phyloP scores from a whole-genome alignment of 257 asterid species.

The Asclepias syriaca region DNA sequence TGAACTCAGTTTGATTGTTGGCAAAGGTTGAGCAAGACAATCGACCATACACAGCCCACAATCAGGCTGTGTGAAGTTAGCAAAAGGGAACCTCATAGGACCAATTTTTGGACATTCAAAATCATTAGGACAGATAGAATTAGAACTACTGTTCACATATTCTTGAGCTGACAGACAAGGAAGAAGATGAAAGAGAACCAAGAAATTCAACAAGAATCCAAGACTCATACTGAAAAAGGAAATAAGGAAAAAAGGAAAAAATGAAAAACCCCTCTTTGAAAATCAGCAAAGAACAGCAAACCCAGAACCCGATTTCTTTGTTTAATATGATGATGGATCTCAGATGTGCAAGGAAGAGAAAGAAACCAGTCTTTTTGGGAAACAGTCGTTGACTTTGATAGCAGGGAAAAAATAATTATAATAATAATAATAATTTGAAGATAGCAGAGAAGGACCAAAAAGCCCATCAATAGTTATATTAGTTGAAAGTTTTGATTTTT shows the following conservation, averaged over 20 bases:
- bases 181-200: not conserved
- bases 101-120: too few species aligned
- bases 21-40: too few species aligned
- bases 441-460: not conserved
- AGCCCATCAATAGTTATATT: not conserved
- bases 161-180: not conserved
- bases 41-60: too few species aligned
- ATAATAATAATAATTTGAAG: too few species aligned
- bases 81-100: too few species aligned
- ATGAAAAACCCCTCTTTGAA: not conserved
- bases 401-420: not conserved
- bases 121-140: too few species aligned
- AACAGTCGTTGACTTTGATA: conserved; percentile 12
- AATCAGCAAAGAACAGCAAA: not conserved
- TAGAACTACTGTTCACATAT: not conserved
- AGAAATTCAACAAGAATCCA: not conserved
- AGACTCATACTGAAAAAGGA: not conserved
- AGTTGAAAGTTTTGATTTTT: not conserved
- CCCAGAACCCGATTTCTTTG: not conserved
- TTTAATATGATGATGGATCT: not conserved
- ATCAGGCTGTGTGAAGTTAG: too few species aligned
- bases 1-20: too few species aligned
- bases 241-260: too few species aligned
- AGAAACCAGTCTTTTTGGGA: not conserved
- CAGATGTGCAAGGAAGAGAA: not conserved